These are phyloP conservation scores for Tilletia horrida DNA, from an alignment of 1,284 basidiomycete species.

Conservation along the genomic window DNA sequence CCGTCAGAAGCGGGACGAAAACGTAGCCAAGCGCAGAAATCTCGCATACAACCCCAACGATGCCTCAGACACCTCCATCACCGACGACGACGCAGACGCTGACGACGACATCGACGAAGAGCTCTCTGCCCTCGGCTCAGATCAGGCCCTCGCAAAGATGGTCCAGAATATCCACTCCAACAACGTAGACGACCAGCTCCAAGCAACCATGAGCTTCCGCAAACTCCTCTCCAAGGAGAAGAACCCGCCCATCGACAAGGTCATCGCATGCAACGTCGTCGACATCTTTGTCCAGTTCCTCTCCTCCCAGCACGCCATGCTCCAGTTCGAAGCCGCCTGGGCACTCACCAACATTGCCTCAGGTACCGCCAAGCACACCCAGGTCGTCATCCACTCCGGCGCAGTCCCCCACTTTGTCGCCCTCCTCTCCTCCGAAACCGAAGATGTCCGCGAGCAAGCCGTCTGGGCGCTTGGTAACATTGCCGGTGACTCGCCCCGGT, in stretches of 20 bases:
- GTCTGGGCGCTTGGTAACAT: slow-evolving; percentile 55
- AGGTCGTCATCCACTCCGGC: slow-evolving; percentile 89
- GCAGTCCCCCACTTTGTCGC: slow-evolving; percentile 95
- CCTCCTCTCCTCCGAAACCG: slow-evolving; percentile 51
- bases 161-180: slow-evolving; percentile 88
- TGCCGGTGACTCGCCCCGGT: slow-evolving; percentile 53
- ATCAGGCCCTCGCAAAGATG: slow-evolving; percentile 72
- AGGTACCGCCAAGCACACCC: slow-evolving; percentile 96
- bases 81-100: slow-evolving; percentile 52
- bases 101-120: slow-evolving; percentile 41
- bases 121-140: slow-evolving; percentile 63
- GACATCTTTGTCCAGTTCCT: slow-evolving; percentile 96
- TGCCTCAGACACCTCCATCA: slow-evolving; percentile 34
- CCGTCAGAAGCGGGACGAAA: slow-evolving; percentile 54
- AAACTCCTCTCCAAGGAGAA: slow-evolving; percentile 96
- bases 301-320: slow-evolving; percentile 81
- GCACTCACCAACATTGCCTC: slow-evolving; percentile 99
- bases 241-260: slow-evolving; percentile 98
- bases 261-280: slow-evolving; percentile 96
- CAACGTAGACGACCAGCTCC: slow-evolving; percentile 83
- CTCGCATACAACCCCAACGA: slow-evolving; percentile 25
- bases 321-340: slow-evolving; percentile 99
- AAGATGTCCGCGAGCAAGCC: slow-evolving; percentile 55
- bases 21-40: slow-evolving; percentile 54
- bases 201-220: slow-evolving; percentile 91